phyloP scores from a whole-genome alignment of 2,329 filamentous ascomycete species.

The Epichloe typhina region DNA sequence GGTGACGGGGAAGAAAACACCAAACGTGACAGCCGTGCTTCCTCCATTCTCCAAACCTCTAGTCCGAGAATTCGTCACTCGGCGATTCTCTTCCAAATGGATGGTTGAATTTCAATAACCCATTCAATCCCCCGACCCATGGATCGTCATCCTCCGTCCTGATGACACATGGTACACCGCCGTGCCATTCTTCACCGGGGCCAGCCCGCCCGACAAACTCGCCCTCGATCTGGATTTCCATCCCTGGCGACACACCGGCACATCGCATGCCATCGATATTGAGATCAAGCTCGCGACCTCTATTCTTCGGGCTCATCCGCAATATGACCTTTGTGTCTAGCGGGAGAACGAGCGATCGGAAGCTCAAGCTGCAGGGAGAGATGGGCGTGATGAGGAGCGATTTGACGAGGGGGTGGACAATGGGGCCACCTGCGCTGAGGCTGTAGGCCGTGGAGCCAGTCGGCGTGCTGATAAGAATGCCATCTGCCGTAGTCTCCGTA shows the following conservation, averaged over 20 bases:
- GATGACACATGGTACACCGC: slow-evolving; percentile 87
- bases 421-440: slow-evolving; percentile 81
- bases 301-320: slow-evolving; percentile 67
- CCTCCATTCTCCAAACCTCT: slow-evolving; percentile 2
- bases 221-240: slow-evolving; percentile 79
- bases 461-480: slow-evolving; percentile 85
- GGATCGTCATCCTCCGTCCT: slow-evolving; percentile 68
- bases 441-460: slow-evolving; percentile 94
- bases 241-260: slow-evolving; percentile 55
- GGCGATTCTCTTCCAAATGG: slow-evolving; percentile 56
- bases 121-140: slow-evolving; percentile 96
- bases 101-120: slow-evolving; percentile 91
- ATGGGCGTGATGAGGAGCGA: slow-evolving; percentile 87
- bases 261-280: slow-evolving; percentile 66
- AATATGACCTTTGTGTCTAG: slow-evolving; percentile 74
- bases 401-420: slow-evolving; percentile 85
- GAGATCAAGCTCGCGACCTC: slow-evolving; percentile 62
- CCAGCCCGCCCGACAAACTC: slow-evolving; percentile 51
- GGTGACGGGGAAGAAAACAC: no score
- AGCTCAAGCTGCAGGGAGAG: slow-evolving; percentile 81
- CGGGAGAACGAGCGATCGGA: slow-evolving; percentile 80
- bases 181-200: slow-evolving; percentile 41
- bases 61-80: slow-evolving; percentile 17
- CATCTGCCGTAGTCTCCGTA: slow-evolving; percentile 88
- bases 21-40: neutral